These are phyloP conservation scores for Suillus fuscotomentosus DNA, from an alignment of 768 basidiomycete species.

Conservation along the genomic window DNA sequence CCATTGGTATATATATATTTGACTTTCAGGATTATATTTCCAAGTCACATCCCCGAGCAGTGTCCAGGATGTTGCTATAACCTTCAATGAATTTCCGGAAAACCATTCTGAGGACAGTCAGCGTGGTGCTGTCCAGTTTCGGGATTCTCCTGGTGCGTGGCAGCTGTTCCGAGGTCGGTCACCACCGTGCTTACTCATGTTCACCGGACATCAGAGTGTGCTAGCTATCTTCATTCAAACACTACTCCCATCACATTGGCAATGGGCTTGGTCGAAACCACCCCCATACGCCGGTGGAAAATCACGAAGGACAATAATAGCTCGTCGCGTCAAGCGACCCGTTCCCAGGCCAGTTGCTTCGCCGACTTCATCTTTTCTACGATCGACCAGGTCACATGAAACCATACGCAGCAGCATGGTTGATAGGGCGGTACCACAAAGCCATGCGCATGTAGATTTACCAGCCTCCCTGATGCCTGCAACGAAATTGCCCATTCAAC, in stretches of 20 bases:
- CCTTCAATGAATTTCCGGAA: neutral
- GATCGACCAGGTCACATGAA: neutral
- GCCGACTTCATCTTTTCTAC: neutral
- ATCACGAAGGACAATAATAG: neutral
- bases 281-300: neutral
- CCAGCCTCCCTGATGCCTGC: neutral
- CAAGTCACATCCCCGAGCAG: neutral
- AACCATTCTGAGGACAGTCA: neutral
- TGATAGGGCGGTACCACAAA: neutral
- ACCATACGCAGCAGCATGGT: no score
- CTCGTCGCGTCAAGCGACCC: neutral
- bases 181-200: neutral
- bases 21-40: neutral
- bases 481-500: neutral
- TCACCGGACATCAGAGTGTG: neutral
- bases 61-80: neutral
- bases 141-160: neutral
- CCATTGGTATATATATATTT: neutral
- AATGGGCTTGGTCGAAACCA: neutral
- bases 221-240: neutral
- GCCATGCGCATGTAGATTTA: neutral
- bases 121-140: neutral
- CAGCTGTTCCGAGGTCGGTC: neutral
- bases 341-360: neutral
- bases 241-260: neutral